A percentile compares a stretch with the other conserved stretches of the same genome.
phyloP scores from a whole-genome alignment of 2,329 filamentous ascomycete genomes.

The Penicillium sp. region DNA sequence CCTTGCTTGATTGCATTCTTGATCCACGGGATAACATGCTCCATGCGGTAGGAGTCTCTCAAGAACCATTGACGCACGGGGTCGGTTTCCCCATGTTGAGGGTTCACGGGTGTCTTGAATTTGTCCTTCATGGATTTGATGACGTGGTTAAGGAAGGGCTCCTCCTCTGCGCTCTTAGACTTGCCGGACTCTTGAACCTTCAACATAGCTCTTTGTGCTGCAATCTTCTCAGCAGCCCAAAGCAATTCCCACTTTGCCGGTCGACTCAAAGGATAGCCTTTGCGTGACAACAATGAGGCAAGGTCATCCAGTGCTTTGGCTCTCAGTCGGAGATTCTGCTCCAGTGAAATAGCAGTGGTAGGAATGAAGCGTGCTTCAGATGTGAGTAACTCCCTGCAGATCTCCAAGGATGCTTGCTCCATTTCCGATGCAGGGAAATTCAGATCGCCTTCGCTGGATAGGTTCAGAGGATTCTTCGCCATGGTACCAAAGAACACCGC shows the following conservation, averaged over 20 bases:
- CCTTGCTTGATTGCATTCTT: constrained; percentile 71
- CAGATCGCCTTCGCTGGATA: constrained; percentile 64
- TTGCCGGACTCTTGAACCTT: constrained; percentile 69
- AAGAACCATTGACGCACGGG: constrained; percentile 83
- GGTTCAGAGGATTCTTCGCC: constrained; percentile 80
- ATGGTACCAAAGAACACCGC: constrained; percentile 87
- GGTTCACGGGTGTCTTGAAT: constrained; percentile 65
- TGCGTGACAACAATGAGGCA: constrained; percentile 64
- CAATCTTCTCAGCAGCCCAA: constrained; percentile 87
- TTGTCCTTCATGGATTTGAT: constrained; percentile 72
- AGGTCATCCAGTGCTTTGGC: constrained; percentile 71
- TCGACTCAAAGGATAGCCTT: constrained; percentile 61
- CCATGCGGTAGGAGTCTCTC: constrained; percentile 67
- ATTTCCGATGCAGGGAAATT: constrained; percentile 68
- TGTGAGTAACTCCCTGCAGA: constrained; percentile 77
- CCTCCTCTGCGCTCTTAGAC: constrained; percentile 57
- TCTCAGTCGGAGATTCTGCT: constrained; percentile 72
- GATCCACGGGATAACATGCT: constrained; percentile 74
- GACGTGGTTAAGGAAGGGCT: constrained; percentile 68
- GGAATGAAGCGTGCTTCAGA: constrained; percentile 73
- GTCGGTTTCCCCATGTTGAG: constrained; percentile 68
- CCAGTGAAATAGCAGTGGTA: constrained; percentile 68
- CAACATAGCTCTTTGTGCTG: constrained; percentile 76
- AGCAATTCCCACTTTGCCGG: constrained; percentile 73
- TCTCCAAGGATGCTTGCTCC: constrained; percentile 67